Evolutionary conservation across 139 green algal species (phyloP).

Genomic region (Nannochloris sp.): DNA sequence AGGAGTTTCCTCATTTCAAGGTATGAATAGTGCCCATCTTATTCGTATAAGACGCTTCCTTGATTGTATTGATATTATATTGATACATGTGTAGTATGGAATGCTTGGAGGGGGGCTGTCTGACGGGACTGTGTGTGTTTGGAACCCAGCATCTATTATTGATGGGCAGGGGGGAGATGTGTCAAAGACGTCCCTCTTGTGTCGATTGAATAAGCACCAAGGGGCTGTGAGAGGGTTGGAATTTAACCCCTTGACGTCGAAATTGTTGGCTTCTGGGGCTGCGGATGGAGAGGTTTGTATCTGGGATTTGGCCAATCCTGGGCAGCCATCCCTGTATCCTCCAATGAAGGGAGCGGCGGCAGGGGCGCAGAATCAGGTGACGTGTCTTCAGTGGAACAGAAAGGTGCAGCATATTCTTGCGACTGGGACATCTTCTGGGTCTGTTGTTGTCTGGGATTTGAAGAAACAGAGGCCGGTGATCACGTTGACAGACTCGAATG

Average conservation of each 20-base stretch:
- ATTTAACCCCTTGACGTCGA: slow-evolving; percentile 86
- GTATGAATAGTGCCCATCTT: background rate
- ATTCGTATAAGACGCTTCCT: no score
- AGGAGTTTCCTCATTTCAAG: slow-evolving; percentile 9
- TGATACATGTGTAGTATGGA: slow-evolving; percentile 51
- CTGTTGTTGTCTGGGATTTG: slow-evolving; percentile 87
- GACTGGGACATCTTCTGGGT: slow-evolving; percentile 48
- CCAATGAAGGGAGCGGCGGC: slow-evolving; percentile 31
- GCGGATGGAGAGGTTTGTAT: slow-evolving; percentile 89
- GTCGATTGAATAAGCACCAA: slow-evolving; percentile 75
- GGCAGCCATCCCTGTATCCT: slow-evolving; percentile 56
- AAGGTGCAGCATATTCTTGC: slow-evolving; percentile 96
- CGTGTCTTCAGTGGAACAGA: slow-evolving; percentile 83
- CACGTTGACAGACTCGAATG: slow-evolving; percentile 64
- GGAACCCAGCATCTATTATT: slow-evolving; percentile 78
- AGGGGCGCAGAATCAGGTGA: slow-evolving; percentile 58
- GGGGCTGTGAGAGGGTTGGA: slow-evolving; percentile 75
- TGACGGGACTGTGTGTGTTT: slow-evolving; percentile 85
- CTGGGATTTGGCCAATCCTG: slow-evolving; percentile 86
- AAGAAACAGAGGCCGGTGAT: slow-evolving; percentile 87
- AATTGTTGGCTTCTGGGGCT: slow-evolving; percentile 86
- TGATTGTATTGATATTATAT: no score
- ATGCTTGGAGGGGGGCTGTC: slow-evolving; percentile 86
- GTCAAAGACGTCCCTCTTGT: slow-evolving; percentile 35
- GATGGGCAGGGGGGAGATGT: slow-evolving; percentile 20